Evolutionary conservation across 352 stramenopile genomes (phyloP).

Genomic region (Thraustotheca clavata): DNA sequence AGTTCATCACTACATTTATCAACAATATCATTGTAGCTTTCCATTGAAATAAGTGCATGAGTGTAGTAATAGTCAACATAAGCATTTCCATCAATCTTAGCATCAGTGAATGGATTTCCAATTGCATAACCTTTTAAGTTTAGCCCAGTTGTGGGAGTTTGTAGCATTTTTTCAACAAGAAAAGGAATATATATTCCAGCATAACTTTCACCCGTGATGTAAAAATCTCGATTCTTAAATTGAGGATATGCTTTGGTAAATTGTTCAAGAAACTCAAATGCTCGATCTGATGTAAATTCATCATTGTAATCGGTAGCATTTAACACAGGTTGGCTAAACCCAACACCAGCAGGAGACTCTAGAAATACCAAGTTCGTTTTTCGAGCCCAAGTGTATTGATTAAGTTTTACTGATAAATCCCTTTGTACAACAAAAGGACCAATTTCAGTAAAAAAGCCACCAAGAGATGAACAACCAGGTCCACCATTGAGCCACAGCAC

Average conservation of each 20-base stretch:
- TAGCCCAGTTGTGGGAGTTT: slow-evolving; percentile 34
- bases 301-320: slow-evolving; percentile 48
- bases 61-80: slow-evolving; percentile 42
- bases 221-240: slow-evolving; percentile 54
- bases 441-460: slow-evolving; percentile 80
- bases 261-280: slow-evolving; percentile 49
- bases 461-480: slow-evolving; percentile 71
- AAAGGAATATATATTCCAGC: slow-evolving; percentile 83
- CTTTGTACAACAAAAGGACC: slow-evolving; percentile 49
- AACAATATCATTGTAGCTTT: slow-evolving; percentile 50
- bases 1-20: slow-evolving; percentile 44
- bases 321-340: slow-evolving; percentile 55
- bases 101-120: slow-evolving; percentile 61
- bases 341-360: slow-evolving; percentile 80
- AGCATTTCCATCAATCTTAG: slow-evolving; percentile 29
- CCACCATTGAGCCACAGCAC: slow-evolving; percentile 91
- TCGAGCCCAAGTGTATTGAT: slow-evolving; percentile 82
- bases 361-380: slow-evolving; percentile 84
- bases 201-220: slow-evolving; percentile 84
- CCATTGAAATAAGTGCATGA: slow-evolving; percentile 64
- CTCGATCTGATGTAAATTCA: slow-evolving; percentile 37
- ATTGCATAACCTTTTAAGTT: slow-evolving; percentile 58
- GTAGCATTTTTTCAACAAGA: slow-evolving; percentile 54
- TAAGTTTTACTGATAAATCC: slow-evolving; percentile 46
- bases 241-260: slow-evolving; percentile 72